Evolutionary conservation across 805 yeast genomes (phyloP).

Genomic region (Kuraishia capsulata): DNA sequence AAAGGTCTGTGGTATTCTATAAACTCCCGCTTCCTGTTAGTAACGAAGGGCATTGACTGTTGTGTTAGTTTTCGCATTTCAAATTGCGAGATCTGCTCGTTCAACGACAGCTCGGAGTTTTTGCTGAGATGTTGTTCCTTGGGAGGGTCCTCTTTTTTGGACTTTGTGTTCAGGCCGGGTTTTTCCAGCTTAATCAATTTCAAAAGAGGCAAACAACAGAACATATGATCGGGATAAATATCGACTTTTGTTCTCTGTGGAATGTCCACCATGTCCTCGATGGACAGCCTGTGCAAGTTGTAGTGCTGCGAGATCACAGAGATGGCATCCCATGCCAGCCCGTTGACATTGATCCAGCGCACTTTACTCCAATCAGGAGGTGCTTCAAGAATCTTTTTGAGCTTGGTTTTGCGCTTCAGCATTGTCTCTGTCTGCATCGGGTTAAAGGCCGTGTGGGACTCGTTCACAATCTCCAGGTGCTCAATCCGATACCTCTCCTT

Average conservation of each 20-base stretch:
- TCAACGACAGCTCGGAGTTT: constrained; percentile 7
- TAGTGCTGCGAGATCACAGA: constrained; percentile 33
- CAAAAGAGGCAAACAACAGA: constrained; percentile 44
- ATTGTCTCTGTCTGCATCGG: constrained; percentile 7
- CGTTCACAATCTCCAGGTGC: constrained; percentile 27
- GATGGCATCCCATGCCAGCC: constrained; percentile 54
- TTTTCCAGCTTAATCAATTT: constrained; percentile 27
- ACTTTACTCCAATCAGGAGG: constrained; percentile 41
- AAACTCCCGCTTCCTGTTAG: constrained; percentile 14
- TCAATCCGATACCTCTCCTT: constrained; percentile 32
- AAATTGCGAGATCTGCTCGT: constrained; percentile 12
- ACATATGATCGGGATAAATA: constrained; percentile 39
- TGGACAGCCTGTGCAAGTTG: constrained; percentile 42
- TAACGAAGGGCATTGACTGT: constrained; percentile 11
- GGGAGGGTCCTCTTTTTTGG: not conserved
- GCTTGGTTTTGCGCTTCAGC: constrained; percentile 14
- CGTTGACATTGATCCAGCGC: constrained; percentile 51
- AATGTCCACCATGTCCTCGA: constrained; percentile 56
- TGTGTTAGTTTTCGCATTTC: constrained; percentile 26
- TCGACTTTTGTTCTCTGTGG: constrained; percentile 55
- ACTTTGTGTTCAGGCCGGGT: not conserved
- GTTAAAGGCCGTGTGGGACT: constrained; percentile 4
- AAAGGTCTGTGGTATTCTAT: constrained; percentile 36
- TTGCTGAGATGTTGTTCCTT: not conserved
- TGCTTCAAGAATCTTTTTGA: constrained; percentile 19